phyloP scores from a whole-genome alignment of 257 asterid species.

The Petrea volubilis region DNA sequence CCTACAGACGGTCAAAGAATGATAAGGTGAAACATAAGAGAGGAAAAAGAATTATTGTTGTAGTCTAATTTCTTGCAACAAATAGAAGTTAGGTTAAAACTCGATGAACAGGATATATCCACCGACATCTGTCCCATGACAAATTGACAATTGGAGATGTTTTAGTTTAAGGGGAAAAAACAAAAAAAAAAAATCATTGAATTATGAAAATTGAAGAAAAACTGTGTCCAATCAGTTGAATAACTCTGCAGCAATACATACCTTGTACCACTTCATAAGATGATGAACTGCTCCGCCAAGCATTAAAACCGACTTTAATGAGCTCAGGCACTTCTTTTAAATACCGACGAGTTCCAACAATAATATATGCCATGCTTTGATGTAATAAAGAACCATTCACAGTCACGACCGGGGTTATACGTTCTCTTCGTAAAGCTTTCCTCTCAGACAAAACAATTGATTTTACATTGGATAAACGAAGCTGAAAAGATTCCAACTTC shows the following conservation, averaged over 20 bases:
- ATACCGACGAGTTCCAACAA: slow-evolving; percentile 68
- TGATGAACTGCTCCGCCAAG: slow-evolving; percentile 69
- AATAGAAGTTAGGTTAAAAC: not conserved
- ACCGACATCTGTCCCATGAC: not conserved
- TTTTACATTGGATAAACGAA: slow-evolving; percentile 65
- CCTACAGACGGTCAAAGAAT: not conserved
- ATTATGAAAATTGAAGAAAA: not conserved
- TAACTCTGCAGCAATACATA: slow-evolving; percentile 27
- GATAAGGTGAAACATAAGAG: not conserved
- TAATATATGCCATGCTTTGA: slow-evolving; percentile 62
- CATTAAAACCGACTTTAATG: slow-evolving; percentile 64
- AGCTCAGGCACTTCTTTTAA: slow-evolving; percentile 79
- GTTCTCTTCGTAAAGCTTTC: slow-evolving; percentile 57
- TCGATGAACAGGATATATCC: not conserved
- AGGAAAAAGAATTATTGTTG: not conserved
- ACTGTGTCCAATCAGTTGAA: slow-evolving; percentile 5
- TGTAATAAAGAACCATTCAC: slow-evolving; percentile 61
- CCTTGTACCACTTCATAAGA: slow-evolving; percentile 75
- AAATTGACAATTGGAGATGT: not conserved
- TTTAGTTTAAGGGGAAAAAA: not conserved
- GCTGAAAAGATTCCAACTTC: slow-evolving; percentile 66
- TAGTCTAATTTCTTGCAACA: not conserved
- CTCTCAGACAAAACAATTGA: slow-evolving; percentile 73
- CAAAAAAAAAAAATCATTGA: not conserved
- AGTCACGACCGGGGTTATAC: slow-evolving; percentile 49